phyloP scores from a whole-genome alignment of 495 filamentous ascomycete genomes.

The Neurospora pannonica region DNA sequence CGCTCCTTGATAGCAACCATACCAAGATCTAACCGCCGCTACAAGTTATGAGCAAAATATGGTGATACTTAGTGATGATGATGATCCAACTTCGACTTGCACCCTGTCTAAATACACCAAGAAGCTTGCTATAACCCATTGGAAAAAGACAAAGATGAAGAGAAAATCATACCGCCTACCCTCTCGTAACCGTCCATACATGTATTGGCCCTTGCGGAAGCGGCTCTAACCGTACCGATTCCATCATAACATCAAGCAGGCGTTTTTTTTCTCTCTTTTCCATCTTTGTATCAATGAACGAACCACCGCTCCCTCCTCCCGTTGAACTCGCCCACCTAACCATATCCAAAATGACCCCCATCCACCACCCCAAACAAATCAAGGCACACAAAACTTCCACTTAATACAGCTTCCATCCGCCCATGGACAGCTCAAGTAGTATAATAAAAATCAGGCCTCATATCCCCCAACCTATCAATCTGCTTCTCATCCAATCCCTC shows the following conservation, averaged over 20 bases:
- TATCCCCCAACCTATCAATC: conserved; percentile 58
- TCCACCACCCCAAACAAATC: not conserved
- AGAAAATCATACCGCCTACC: not conserved
- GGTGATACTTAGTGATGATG: not conserved
- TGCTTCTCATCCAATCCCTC: conserved; percentile 51
- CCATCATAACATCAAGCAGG: not conserved
- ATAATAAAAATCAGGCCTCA: conserved; percentile 70
- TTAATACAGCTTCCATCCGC: not conserved
- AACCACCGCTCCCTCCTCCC: not conserved
- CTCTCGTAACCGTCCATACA: not conserved
- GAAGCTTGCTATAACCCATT: not conserved
- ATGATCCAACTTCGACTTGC: not conserved
- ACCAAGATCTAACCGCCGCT: not conserved
- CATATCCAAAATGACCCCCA: not conserved
- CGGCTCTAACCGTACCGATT: not conserved
- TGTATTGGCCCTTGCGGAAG: not conserved
- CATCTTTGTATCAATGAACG: no score
- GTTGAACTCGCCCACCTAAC: not conserved
- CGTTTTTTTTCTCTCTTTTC: no score
- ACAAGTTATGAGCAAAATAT: not conserved
- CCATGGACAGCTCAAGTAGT: conserved; percentile 40
- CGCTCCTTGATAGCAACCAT: not conserved
- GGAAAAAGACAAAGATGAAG: not conserved
- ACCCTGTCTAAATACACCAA: not conserved
- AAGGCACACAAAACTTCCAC: not conserved